Base-by-base conservation (phyloP, 495 filamentous ascomycete species). In the Xylaria flabelliformis region DNA sequence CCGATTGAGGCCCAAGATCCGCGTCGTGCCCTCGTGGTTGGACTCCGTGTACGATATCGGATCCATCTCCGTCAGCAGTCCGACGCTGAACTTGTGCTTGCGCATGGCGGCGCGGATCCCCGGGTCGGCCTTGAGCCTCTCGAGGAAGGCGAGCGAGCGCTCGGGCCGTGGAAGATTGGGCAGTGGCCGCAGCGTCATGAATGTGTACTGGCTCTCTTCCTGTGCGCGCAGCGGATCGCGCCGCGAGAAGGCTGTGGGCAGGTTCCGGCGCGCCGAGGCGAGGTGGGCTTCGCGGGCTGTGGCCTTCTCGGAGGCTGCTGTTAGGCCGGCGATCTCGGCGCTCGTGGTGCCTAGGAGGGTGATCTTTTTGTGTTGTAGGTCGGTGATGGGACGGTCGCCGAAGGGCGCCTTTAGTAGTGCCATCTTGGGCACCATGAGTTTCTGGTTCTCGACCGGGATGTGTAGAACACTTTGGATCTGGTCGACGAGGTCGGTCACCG, bases 51-150 rank as follows among this genome's bases (percentile, higher is more conserved):
- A 91, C 70, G 90, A 87, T 0, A 90, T 83, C 0, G 96, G 96
- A 75, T 98, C 91, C 95, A 99, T 98, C 81, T 99, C 96, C 5
- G 94, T 97, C 3, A 99, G 85, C 21, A 98, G 80, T 0, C 90
- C 90, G n/a, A 99, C 96, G 59, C 87, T 88, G 85, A 96, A 97
- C 56, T 89, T 88, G 83, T 97, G 94, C 69, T 88, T 89, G 12
- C 86, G 81, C 96, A 99, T 99, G 19, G 90, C 86, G 32, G 90
- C 82, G 70, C 89, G 88, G 82, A 99, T 96, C 50, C 96, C 96
- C 0, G 94, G 90, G 84, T 99, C 96, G 69, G 89, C 85, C 73
- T 88, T 88, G 7, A 99, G 86, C 0, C 93, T 89, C 74, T 91
- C 84, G 41, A 99, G 90, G 81, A 94, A 96, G n/a, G 83, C 77